Evolutionary conservation across 805 yeast genomes (phyloP), one percentile per base, ranked within the genome.

Genomic region (Candida loeiensis): DNA sequence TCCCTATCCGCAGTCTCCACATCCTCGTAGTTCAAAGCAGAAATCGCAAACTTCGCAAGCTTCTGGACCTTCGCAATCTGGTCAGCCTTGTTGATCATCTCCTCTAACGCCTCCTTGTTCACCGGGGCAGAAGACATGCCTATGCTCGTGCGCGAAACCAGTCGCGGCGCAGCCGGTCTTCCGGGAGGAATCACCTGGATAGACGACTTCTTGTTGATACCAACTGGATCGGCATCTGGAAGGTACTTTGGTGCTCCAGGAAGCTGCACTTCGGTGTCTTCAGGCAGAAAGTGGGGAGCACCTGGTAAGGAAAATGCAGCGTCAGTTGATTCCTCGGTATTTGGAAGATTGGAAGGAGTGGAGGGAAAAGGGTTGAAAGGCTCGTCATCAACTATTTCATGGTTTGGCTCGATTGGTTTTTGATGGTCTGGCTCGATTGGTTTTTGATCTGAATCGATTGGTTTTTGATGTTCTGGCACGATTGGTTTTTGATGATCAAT

Each of bases 1-100:
- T 85, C 87, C 26, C 63, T 65, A 32, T 79, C 77, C 2, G 91
- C 91, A 0, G 91, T 85, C 2, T 57, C 71, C 25, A 76, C 61
- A 50, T 85, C 95, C 45, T 85, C 91, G 55, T 83, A 85, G 54
- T 83, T 83, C 54, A 85, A 66, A 0, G 95, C 93, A 41, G 88
- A 80, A 5, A 83, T 78, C 2, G 89, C 91, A 56, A 80, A 85
- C 54, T 78, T 82, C 22, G 90, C 85, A 44, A 72, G 74, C 49
- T 79, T 82, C 52, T 84, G 91, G 1, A 82, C 77, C 49, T 73
- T 67, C 7, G 77, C 54, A 15, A 83, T 78, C 34, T 71, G 64
- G 39, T 77, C 85, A 16, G 80, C 74, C 12, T 69, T 66, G 42
- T 74, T 72, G 53, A 84, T 58, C 41, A 83, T 74, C 13, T 64